These are phyloP conservation scores for Butyriboletus appendiculatus DNA, from an alignment of 1,284 basidiomycete genomes.

Conservation along the genomic window DNA sequence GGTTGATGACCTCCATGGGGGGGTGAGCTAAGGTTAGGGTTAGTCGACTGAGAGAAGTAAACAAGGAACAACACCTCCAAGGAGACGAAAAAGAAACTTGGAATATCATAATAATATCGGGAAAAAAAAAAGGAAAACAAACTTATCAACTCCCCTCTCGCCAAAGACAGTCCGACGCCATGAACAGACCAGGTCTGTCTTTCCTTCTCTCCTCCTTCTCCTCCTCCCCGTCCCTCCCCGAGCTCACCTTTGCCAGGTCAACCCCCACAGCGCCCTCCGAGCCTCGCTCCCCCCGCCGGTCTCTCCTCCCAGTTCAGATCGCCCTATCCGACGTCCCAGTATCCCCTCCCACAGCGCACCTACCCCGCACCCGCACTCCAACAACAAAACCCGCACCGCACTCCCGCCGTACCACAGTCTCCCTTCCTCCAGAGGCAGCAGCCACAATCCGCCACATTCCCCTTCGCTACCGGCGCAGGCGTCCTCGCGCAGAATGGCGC, in stretches of 20 bases:
- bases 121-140: not conserved
- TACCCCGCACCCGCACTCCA: constrained; percentile 49
- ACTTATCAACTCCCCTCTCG: constrained; percentile 7
- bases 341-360: constrained; percentile 63
- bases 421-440: constrained; percentile 62
- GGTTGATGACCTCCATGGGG: constrained; percentile 57
- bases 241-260: constrained; percentile 51
- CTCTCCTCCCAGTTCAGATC: constrained; percentile 64
- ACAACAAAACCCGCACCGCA: constrained; percentile 57
- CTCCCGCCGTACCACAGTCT: constrained; percentile 59
- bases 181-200: constrained; percentile 35
- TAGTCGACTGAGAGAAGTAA: constrained; percentile 13
- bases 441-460: constrained; percentile 52
- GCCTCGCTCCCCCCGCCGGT: constrained; percentile 62
- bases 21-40: constrained; percentile 26
- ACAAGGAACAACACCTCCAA: constrained; percentile 30
- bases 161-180: constrained; percentile 1
- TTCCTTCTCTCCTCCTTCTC: not conserved
- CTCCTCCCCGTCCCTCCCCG: not conserved
- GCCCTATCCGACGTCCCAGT: constrained; percentile 55
- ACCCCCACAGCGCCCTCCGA: constrained; percentile 76
- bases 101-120: constrained; percentile 4
- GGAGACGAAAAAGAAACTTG: constrained; percentile 18
- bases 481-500: constrained; percentile 57
- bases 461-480: constrained; percentile 46